These are phyloP conservation scores for Venturiaceae sp. DNA, from an alignment of 2,329 filamentous ascomycete genomes.

Conservation along the genomic window DNA sequence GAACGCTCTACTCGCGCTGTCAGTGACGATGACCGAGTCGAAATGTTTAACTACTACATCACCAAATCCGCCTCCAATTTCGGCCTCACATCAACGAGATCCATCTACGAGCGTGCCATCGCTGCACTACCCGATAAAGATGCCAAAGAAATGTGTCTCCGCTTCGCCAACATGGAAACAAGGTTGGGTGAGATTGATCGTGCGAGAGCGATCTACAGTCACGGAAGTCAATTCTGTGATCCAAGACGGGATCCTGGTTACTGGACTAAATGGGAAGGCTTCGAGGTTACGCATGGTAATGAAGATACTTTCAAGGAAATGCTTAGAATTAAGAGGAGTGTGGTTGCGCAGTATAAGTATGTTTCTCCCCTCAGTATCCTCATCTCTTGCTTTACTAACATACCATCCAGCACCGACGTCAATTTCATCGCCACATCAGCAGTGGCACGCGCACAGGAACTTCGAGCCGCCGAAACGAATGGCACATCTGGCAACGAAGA, in stretches of 20 bases:
- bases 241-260: conserved; percentile 82
- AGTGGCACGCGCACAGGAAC: conserved; percentile 65
- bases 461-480: conserved; percentile 28
- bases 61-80: conserved; percentile 98
- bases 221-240: conserved; percentile 95
- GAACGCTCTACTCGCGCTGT: conserved; percentile 93
- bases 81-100: conserved; percentile 83
- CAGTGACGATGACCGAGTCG: conserved; percentile 83
- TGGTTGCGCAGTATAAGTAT: conserved; percentile 92
- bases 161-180: conserved; percentile 96
- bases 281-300: conserved; percentile 96
- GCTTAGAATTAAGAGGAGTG: conserved; percentile 93
- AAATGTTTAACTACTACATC: conserved; percentile 99
- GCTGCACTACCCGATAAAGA: conserved; percentile 86
- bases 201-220: conserved; percentile 88
- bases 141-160: conserved; percentile 95
- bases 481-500: conserved; percentile 28
- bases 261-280: conserved; percentile 95
- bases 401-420: conserved; percentile 64
- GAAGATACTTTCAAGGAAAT: conserved; percentile 99
- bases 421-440: conserved; percentile 97
- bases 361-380: conserved; percentile 16
- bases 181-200: conserved; percentile 88
- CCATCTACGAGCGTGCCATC: conserved; percentile 95
- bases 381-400: conserved; percentile 22